Conservation (phyloP, 2,329 filamentous ascomycete genomes). For the Alternaria panax region DNA sequence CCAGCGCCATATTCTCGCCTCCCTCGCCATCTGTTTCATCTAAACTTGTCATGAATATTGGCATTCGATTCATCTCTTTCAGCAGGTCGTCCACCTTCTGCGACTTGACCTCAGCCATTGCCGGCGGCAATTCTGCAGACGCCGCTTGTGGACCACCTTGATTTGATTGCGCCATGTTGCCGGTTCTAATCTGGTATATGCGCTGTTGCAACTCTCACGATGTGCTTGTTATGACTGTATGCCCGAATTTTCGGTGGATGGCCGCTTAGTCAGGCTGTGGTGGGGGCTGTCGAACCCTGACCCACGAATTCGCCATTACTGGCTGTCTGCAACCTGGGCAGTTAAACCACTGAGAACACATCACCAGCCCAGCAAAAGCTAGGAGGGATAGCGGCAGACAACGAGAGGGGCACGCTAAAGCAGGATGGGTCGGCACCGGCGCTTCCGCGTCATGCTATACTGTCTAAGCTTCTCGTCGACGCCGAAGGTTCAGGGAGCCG, state of each 20-base stretch:
- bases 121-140: constrained; percentile 62
- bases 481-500: background rate
- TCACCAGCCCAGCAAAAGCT: constrained; percentile 4
- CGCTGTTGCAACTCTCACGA: background rate
- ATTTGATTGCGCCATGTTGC: constrained; percentile 27
- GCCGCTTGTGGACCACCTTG: constrained; percentile 25
- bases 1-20: constrained; percentile 81
- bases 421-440: background rate
- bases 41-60: constrained; percentile 95
- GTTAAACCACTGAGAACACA: background rate
- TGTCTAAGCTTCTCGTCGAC: constrained; percentile 1
- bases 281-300: constrained; percentile 11
- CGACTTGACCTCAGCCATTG: constrained; percentile 64
- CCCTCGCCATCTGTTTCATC: constrained; percentile 66
- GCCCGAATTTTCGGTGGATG: constrained; percentile 26
- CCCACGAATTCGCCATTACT: background rate
- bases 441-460: constrained; percentile 13
- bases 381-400: constrained; percentile 12
- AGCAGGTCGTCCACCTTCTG: constrained; percentile 68
- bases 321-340: background rate
- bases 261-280: constrained; percentile 30
- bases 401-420: constrained; percentile 11
- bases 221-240: constrained; percentile 8
- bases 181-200: background rate
- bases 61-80: constrained; percentile 72